These are phyloP conservation scores for Ascoidea asiatica DNA, from an alignment of 805 yeast species.

Conservation along the genomic window DNA sequence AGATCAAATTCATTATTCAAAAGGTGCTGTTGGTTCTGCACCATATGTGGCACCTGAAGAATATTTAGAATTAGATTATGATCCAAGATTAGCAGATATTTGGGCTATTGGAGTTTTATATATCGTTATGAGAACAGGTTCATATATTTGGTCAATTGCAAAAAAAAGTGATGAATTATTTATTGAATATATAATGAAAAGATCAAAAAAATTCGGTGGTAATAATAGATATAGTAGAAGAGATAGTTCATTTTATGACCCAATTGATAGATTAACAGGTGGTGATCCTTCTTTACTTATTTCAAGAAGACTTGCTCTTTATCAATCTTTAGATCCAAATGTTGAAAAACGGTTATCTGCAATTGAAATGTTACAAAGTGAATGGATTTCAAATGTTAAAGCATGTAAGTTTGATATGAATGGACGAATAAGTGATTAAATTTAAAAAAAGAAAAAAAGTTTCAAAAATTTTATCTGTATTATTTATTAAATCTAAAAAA, in stretches of 20 bases:
- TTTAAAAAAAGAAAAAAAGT: no score
- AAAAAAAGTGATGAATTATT: slow-evolving; percentile 31
- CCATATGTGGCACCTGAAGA: slow-evolving; percentile 94
- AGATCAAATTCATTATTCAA: slow-evolving; percentile 47
- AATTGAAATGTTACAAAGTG: background rate
- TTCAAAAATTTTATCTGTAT: no score
- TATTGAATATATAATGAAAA: slow-evolving; percentile 27
- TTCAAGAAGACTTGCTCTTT: background rate
- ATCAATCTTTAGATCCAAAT: background rate
- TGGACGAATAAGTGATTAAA: background rate
- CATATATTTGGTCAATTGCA: slow-evolving; percentile 83
- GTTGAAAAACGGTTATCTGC: background rate
- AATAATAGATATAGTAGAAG: background rate
- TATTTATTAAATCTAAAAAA: no score
- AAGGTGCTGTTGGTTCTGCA: slow-evolving; percentile 73
- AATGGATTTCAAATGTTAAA: background rate
- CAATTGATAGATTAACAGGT: background rate
- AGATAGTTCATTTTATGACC: background rate
- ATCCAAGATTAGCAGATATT: slow-evolving; percentile 69
- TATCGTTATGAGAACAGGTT: slow-evolving; percentile 72
- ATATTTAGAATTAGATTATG: slow-evolving; percentile 42
- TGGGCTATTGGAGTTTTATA: slow-evolving; percentile 83
- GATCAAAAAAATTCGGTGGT: slow-evolving; percentile 21
- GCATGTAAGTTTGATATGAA: background rate
- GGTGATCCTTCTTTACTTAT: background rate